These are phyloP conservation scores for Tetrahymena elliotti DNA, from an alignment of 73 alveolate species.

Conservation along the genomic window DNA sequence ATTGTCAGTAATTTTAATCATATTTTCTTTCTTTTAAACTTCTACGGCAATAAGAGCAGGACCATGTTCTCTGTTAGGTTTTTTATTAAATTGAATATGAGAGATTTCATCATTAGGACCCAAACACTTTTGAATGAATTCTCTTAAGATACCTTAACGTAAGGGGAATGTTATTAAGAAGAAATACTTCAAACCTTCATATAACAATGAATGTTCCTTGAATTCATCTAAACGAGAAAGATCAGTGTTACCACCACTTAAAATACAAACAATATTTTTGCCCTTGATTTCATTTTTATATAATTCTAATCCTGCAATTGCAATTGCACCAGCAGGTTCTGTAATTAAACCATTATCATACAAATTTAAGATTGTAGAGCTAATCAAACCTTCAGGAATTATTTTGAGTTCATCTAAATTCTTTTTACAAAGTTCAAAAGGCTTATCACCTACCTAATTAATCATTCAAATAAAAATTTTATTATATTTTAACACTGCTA, in stretches of 20 bases:
- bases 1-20: conserved; percentile 7
- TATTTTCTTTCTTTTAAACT: conserved; percentile 21
- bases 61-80: conserved; percentile 27
- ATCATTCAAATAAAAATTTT: background rate
- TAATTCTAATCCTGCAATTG: conserved; percentile 9
- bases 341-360: conserved; percentile 20
- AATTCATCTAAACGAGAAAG: conserved; percentile 39
- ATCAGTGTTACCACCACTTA: conserved; percentile 30
- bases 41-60: conserved; percentile 30
- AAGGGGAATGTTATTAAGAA: conserved; percentile 29
- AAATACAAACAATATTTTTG: conserved; percentile 25
- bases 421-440: conserved; percentile 19
- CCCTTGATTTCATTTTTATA: conserved; percentile 19
- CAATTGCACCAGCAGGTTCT: conserved; percentile 37
- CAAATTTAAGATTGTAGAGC: conserved; percentile 12
- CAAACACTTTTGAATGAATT: conserved; percentile 19
- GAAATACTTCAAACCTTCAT: conserved; percentile 31
- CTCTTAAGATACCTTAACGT: conserved; percentile 17
- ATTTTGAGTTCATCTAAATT: background rate
- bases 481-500: background rate
- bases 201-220: conserved; percentile 12
- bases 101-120: conserved; percentile 39
- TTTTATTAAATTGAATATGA: conserved; percentile 22
- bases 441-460: background rate
- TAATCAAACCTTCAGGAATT: conserved; percentile 18